Evolutionary conservation across 73 alveolate species (phyloP).

Genomic region (Paramecium biaurelia): DNA sequence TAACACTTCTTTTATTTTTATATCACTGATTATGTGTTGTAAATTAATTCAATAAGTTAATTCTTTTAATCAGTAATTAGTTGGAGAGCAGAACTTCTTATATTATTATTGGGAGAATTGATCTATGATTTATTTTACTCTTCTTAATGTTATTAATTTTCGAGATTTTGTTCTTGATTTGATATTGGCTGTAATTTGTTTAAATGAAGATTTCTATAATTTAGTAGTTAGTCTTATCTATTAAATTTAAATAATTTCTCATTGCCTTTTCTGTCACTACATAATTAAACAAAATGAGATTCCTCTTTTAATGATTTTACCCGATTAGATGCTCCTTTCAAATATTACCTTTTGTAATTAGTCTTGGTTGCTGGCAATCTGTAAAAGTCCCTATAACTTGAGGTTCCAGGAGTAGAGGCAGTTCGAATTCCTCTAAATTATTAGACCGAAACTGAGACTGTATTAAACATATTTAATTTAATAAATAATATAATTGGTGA

Average conservation of each 20-base stretch:
- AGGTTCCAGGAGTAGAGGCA: background rate
- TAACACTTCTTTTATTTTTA: background rate
- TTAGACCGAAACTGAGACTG: conserved; percentile 5
- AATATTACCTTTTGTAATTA: background rate
- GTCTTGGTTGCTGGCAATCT: background rate
- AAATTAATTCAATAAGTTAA: background rate
- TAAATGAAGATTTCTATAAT: background rate
- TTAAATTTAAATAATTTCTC: background rate
- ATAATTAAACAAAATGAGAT: background rate
- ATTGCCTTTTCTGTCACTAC: background rate
- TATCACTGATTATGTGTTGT: background rate
- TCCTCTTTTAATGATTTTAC: conserved; percentile 9
- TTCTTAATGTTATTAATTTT: background rate
- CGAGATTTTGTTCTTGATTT: background rate
- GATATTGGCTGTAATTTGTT: background rate
- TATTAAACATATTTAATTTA: background rate
- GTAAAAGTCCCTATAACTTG: background rate
- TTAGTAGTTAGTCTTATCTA: background rate
- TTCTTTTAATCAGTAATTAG: background rate
- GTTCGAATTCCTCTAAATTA: conserved; percentile 9
- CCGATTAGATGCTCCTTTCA: conserved; percentile 33
- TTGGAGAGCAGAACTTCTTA: background rate
- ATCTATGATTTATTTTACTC: background rate
- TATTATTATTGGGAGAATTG: background rate
- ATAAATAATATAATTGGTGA: background rate